These are phyloP conservation scores for Solanum chiquidenum DNA, from an alignment of 257 asterid genomes.

Conservation along the genomic window DNA sequence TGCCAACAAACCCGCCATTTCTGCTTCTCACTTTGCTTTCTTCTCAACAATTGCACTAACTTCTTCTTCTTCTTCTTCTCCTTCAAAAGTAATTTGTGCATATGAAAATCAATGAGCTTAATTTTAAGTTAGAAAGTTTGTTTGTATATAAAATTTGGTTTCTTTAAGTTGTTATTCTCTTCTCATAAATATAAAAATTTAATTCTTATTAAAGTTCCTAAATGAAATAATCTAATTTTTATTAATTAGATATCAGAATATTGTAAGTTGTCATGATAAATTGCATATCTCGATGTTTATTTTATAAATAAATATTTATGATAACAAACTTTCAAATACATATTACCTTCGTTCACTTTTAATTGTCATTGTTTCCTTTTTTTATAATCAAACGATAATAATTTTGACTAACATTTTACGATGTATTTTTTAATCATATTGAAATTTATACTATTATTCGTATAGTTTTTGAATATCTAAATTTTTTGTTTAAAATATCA, in stretches of 20 bases:
- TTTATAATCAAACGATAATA: too few species aligned
- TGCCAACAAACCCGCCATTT: conserved; percentile 90
- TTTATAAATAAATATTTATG: neutral
- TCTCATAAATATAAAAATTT: neutral
- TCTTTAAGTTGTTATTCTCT: neutral
- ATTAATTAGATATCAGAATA: neutral
- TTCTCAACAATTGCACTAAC: neutral
- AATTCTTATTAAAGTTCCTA: neutral
- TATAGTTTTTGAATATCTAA: too few species aligned
- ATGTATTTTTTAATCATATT: too few species aligned
- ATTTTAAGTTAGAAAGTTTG: neutral
- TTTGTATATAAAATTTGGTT: too few species aligned
- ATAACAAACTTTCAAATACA: too few species aligned
- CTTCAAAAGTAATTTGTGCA: neutral
- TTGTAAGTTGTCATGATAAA: neutral
- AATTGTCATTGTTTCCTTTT: too few species aligned
- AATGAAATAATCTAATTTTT: neutral
- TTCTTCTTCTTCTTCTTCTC: neutral
- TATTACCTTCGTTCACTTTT: too few species aligned
- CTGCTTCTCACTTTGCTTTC: neutral
- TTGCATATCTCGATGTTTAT: neutral
- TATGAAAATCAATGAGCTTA: neutral
- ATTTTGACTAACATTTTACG: too few species aligned
- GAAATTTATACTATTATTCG: too few species aligned
- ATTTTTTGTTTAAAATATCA: too few species aligned